Evolutionary conservation across 768 basidiomycete genomes (phyloP), one percentile per base, ranked within the genome.

Genomic region (Leccinum boreale): DNA sequence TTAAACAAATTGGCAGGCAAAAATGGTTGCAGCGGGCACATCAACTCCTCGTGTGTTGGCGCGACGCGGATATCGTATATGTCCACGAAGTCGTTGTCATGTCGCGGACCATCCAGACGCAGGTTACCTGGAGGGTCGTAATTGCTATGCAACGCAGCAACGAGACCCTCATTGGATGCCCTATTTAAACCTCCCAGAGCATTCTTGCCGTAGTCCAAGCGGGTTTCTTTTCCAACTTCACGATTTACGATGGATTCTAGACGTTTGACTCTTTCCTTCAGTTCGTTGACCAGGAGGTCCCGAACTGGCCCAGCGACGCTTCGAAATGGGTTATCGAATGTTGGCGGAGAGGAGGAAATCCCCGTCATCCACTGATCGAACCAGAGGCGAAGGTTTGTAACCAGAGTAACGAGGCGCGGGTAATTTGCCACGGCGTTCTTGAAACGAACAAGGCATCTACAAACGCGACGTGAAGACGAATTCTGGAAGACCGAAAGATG

Each of bases 31-130:
- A 73, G 23, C 0, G 66, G 70, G 19, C 73, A 82, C 46, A 81
- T 67, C 8, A 92, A 76, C 63, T 92, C 90, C 5, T 78, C 70
- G 45, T 87, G 79, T 0, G 90, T 91, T 0, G 90, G 90, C 0
- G 85, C 82, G 49, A 90, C 79, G n/a, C 82, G 75, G 46, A 92
- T 87, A 2, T 82, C 72, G 2, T 64, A 24, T 10, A 90, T 85
- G 36, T 84, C 77, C 24, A 70, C 66, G 47, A 70, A 75, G 62
- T 90, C 89, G 55, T 90, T 91, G 65, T 91, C 83, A 58, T 91
- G 89, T 1, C 89, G 79, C 0, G 79, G 77, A 0, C 85, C 85
- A 0, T 73, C 77, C 1, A 53, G 28, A 11, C 81, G 79, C 2
- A 81, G 69, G 0, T 65, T 65, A 9, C 86, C 87, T 0, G 87